phyloP scores from a whole-genome alignment of 805 yeast genomes.

The Ogataea corticis region DNA sequence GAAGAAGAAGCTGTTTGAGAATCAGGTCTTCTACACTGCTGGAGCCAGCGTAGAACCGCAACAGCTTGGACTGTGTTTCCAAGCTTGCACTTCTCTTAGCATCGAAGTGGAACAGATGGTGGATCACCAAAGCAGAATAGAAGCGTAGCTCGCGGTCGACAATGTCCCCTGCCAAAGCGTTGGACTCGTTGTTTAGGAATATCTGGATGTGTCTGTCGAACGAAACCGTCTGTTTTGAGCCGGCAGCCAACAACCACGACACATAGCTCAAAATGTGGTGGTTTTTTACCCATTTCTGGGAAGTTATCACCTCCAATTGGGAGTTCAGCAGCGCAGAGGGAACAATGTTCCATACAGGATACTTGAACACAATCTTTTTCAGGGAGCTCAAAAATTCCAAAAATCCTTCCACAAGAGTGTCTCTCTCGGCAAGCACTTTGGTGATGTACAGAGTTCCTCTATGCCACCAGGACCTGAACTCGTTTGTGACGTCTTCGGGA shows the following conservation, averaged over 20 bases:
- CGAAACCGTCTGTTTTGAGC: constrained; percentile 39
- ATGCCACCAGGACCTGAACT: constrained; percentile 52
- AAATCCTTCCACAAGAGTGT: constrained; percentile 31
- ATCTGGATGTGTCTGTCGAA: constrained; percentile 61
- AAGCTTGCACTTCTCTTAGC: constrained; percentile 44
- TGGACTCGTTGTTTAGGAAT: constrained; percentile 52
- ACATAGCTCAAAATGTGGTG: constrained; percentile 47
- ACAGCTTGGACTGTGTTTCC: constrained; percentile 48
- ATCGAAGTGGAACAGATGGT: constrained; percentile 50
- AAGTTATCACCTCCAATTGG: constrained; percentile 62
- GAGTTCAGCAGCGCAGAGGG: constrained; percentile 54
- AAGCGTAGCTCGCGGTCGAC: constrained; percentile 34
- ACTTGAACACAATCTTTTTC: constrained; percentile 30
- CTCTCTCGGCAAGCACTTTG: constrained; percentile 56
- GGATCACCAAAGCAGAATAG: constrained; percentile 47
- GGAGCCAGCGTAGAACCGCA: constrained; percentile 65
- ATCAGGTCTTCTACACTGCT: constrained; percentile 59
- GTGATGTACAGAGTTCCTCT: constrained; percentile 62
- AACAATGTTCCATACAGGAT: constrained; percentile 41
- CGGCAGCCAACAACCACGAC: constrained; percentile 39
- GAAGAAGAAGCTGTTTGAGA: constrained; percentile 53
- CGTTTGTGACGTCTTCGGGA: constrained; percentile 23
- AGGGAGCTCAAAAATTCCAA: constrained; percentile 34
- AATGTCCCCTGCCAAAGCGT: constrained; percentile 35
- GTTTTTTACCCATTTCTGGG: constrained; percentile 46